Conservation (phyloP, 306 rosid genomes). For the Cucumis melo region DNA sequence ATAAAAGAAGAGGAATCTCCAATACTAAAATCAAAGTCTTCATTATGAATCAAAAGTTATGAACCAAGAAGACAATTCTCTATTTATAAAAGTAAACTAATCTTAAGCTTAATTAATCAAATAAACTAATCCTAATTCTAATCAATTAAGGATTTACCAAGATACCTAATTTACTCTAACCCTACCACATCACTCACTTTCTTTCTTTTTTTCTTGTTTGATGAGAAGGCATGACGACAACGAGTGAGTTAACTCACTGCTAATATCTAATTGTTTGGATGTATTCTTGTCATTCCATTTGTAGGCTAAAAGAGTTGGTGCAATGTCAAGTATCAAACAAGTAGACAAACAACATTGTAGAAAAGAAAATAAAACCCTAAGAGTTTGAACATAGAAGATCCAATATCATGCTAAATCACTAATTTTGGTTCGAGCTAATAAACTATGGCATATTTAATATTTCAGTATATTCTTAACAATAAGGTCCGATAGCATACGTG, state of each 20-base stretch:
- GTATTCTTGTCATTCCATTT: background rate
- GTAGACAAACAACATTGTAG: too few species aligned
- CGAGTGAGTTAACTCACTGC: background rate
- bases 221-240: background rate
- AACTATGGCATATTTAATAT: background rate
- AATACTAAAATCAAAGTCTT: too few species aligned
- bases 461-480: background rate
- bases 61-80: too few species aligned
- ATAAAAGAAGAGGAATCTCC: too few species aligned
- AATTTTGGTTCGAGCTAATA: background rate
- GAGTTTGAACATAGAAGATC: background rate
- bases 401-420: background rate
- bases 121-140: too few species aligned
- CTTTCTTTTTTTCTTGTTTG: background rate
- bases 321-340: background rate
- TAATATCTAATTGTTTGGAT: background rate
- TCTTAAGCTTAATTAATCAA: too few species aligned
- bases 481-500: conserved; percentile 43
- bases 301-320: background rate
- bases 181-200: too few species aligned
- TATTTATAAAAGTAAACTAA: too few species aligned
- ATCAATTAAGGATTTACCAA: too few species aligned
- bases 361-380: background rate
- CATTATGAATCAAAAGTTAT: too few species aligned
- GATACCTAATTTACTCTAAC: too few species aligned